Evolutionary conservation across 805 yeast genomes (phyloP).

Genomic region (Soucietia sequanensis): DNA sequence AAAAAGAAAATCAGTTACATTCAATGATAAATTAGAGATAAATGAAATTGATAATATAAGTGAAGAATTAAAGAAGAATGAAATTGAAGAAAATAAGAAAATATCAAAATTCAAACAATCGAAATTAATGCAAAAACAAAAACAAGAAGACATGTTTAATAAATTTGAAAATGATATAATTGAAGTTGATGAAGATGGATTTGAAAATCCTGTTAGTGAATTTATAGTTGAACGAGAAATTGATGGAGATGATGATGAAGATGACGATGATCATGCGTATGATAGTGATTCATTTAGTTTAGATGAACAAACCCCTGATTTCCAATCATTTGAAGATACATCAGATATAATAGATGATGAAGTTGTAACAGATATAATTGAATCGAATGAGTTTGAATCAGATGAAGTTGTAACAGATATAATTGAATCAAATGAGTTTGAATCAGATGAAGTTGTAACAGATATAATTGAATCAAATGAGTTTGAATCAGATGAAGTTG

Average conservation of each 20-base stretch:
- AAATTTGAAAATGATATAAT: slow-evolving; percentile 3
- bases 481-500: too few species aligned
- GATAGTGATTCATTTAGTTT: slow-evolving; percentile 3
- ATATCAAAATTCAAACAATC: slow-evolving; percentile 17
- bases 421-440: too few species aligned
- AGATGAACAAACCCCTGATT: slow-evolving; percentile 3
- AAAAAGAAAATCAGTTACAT: slow-evolving; percentile 51
- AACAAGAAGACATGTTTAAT: slow-evolving; percentile 14
- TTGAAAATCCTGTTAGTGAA: slow-evolving; percentile 11
- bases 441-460: too few species aligned
- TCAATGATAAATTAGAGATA: slow-evolving; percentile 52
- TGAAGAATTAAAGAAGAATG: slow-evolving; percentile 37
- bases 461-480: background rate
- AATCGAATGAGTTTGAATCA: too few species aligned
- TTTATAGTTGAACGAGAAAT: slow-evolving; percentile 10
- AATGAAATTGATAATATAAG: slow-evolving; percentile 61
- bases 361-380: too few species aligned
- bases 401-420: too few species aligned
- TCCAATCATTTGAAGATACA: slow-evolving; percentile 1
- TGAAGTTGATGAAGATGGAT: slow-evolving; percentile 1
- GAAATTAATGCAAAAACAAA: slow-evolving; percentile 11
- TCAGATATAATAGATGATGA: slow-evolving; percentile 1
- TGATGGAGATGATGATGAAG: too few species aligned
- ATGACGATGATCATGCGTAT: background rate
- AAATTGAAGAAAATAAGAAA: slow-evolving; percentile 15